phyloP scores from a whole-genome alignment of 1,284 basidiomycete species.

The Gomphus bonarii region DNA sequence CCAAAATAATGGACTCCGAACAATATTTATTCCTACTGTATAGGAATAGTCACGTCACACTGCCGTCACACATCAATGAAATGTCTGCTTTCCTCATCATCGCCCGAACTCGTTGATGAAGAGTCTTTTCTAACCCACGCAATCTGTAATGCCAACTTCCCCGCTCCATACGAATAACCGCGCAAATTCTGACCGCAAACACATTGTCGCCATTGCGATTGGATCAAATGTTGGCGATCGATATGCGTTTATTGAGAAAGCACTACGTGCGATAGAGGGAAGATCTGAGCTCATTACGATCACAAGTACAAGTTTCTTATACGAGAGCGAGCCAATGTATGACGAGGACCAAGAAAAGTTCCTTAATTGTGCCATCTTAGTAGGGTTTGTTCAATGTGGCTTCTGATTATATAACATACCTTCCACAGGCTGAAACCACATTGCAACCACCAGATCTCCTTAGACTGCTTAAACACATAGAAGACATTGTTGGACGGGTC shows the following conservation, averaged over 20 bases:
- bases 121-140: too few relatives aligned
- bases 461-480: slow-evolving; percentile 63
- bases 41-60: too few relatives aligned
- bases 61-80: too few relatives aligned
- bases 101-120: too few relatives aligned
- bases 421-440: slow-evolving; percentile 59
- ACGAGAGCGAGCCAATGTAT: slow-evolving; percentile 96
- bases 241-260: slow-evolving; percentile 74
- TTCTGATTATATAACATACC: not conserved
- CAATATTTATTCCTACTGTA: too few relatives aligned
- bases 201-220: slow-evolving; percentile 62
- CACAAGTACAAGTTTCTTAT: slow-evolving; percentile 82
- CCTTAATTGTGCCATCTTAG: slow-evolving; percentile 85
- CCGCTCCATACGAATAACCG: too few relatives aligned
- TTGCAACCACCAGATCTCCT: slow-evolving; percentile 58
- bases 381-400: slow-evolving; percentile 27
- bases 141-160: too few relatives aligned
- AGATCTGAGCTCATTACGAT: slow-evolving; percentile 31
- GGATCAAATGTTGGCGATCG: slow-evolving; percentile 90
- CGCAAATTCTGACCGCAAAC: too few relatives aligned
- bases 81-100: too few relatives aligned
- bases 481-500: slow-evolving; percentile 70
- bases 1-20: too few relatives aligned
- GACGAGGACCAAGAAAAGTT: slow-evolving; percentile 84
- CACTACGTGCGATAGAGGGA: slow-evolving; percentile 50